Base-by-base conservation (phyloP, 495 filamentous ascomycete genomes). In the Penicillium manginii region DNA sequence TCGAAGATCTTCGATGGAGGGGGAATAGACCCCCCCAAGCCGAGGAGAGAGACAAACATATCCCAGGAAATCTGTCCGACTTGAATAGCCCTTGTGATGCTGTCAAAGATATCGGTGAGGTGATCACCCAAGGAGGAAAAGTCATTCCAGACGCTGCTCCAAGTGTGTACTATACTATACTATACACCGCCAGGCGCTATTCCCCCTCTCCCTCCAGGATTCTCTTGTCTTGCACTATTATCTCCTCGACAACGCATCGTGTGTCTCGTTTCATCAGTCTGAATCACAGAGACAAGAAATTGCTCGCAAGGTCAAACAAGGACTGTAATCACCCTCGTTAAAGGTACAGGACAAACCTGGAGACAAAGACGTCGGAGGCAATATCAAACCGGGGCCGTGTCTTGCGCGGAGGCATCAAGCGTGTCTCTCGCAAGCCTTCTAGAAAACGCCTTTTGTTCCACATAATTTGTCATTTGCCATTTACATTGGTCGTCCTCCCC, bases 381-480 rank as follows among this genome's bases (percentile, higher is more conserved):
- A 54, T 51, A 62, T 57, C 59, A 62, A 54, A 61, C 59, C n/a
- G 37, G 42, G 47, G 53, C 49, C 11, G 51, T 68, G 62, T 63
- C 62, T 70, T 57, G 59, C 59, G 55, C 59, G 55, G 61, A 47
- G 45, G 22, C 18, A 47, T 47, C 40, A 19, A 47, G 21, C 9
- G 45, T 48, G 43, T 37, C 19, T 55, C 57, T 45, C 50, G 22
- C 17, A 26, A 51, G n/a, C 52, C 21, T 64, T 64, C 63, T 71
- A 56, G 63, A 69, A 71, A 63, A 56, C 54, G 21, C 23, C 19
- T 39, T 40, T 58, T 64, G 40, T 63, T 64, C 57, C 58, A 61
- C 58, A 43, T 29, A 47, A 45, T 40, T 40, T 50, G 15, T 39
- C 42, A 19, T 40, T 40, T 50, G 15, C 23, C 42, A 19, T 45